A percentile compares a stretch with the other conserved stretches of the same genome.
These are phyloP conservation scores for Leccinellum rugosiceps DNA, from an alignment of 768 basidiomycete genomes.

Conservation along the genomic window DNA sequence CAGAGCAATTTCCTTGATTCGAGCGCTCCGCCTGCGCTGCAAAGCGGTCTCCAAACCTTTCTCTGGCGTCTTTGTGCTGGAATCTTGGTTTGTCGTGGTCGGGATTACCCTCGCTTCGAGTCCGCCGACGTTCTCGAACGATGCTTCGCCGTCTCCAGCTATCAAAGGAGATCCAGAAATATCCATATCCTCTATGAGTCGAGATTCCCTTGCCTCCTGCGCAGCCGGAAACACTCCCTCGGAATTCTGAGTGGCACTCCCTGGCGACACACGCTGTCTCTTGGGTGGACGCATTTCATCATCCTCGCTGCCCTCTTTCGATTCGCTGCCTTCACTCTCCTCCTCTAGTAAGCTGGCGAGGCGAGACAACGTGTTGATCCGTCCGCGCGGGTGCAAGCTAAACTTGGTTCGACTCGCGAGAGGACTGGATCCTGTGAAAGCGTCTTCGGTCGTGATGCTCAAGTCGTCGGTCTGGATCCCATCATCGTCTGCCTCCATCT, in stretches of 20 bases:
- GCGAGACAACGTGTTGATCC: neutral
- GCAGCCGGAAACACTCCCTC: neutral
- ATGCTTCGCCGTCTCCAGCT: neutral
- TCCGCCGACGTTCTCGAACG: neutral
- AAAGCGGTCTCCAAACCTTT: neutral
- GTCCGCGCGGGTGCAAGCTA: constrained; percentile 4
- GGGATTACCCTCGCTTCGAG: neutral
- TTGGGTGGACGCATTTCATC: constrained; percentile 18
- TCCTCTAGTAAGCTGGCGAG: constrained; percentile 30
- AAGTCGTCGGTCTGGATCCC: constrained; percentile 8
- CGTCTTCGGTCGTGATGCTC: constrained; percentile 16
- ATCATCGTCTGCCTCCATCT: constrained; percentile 19
- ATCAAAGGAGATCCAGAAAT: constrained; percentile 26
- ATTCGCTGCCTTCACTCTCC: constrained; percentile 17
- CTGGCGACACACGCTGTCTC: constrained; percentile 15
- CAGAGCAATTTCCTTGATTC: constrained; percentile 15
- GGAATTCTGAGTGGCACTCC: neutral
- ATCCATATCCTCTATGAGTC: constrained; percentile 27
- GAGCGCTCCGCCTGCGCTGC: constrained; percentile 24
- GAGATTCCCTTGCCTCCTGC: constrained; percentile 11
- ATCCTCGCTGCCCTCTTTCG: constrained; percentile 6
- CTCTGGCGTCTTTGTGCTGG: neutral
- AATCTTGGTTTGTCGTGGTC: neutral
- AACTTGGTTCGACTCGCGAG: constrained; percentile 21
- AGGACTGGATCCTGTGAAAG: constrained; percentile 23